Percentiles rank a stretch among this genome's conserved stretches.
phyloP scores from a whole-genome alignment of 352 stramenopile genomes.

The Saprolegnia parasitica region DNA sequence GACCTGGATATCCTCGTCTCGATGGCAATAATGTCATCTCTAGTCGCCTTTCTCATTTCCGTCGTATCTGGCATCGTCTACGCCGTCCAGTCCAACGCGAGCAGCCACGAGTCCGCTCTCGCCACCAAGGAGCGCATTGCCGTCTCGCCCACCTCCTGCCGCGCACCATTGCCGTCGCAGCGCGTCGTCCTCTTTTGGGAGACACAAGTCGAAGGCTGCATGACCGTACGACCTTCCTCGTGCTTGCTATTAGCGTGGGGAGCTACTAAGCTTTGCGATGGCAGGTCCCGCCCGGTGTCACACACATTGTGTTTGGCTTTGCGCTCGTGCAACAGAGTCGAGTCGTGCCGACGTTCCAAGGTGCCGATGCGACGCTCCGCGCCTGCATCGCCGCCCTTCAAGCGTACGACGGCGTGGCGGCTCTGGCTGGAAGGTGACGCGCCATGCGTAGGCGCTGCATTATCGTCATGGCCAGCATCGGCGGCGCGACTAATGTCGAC shows the following conservation, averaged over 20 bases:
- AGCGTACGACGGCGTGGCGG: too few species aligned
- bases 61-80: not conserved
- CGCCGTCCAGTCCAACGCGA: not conserved
- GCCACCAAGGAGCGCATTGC: not conserved
- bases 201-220: constrained; percentile 59
- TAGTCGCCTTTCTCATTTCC: not conserved
- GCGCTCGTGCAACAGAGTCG: constrained; percentile 48
- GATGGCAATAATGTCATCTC: not conserved
- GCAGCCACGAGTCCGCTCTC: not conserved
- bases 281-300: constrained; percentile 46
- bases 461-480: constrained; percentile 49
- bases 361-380: constrained; percentile 43
- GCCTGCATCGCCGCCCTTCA: constrained; percentile 52
- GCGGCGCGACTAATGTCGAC: constrained; percentile 69
- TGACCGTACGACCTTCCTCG: constrained; percentile 35
- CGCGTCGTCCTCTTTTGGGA: constrained; percentile 72
- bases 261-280: not conserved
- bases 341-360: constrained; percentile 57
- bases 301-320: constrained; percentile 68
- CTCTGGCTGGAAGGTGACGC: not conserved
- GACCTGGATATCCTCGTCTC: not conserved
- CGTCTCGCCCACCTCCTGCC: not conserved
- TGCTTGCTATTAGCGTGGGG: too few species aligned
- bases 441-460: constrained; percentile 44
- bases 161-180: constrained; percentile 34